Percentiles rank a stretch among this genome's conserved stretches.
phyloP scores from a whole-genome alignment of 177 flowering plant genomes.

The Vitis hybrid region DNA sequence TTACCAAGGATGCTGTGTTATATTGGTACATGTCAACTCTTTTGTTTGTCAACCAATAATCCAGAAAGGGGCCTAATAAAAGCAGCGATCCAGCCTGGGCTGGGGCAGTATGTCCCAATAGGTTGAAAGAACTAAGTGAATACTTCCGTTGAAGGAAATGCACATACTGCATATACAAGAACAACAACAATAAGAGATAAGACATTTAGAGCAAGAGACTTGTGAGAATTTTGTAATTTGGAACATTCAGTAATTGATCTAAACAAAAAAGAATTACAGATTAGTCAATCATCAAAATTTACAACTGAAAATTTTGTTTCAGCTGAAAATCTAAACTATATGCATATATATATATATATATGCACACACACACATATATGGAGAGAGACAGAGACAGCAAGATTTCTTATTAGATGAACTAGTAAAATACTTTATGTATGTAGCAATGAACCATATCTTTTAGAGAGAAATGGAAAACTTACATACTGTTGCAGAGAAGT shows the following conservation, averaged over 20 bases:
- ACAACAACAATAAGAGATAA: not conserved
- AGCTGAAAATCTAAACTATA: not conserved
- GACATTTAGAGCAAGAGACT: not conserved
- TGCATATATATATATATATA: not conserved
- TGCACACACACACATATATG: not conserved
- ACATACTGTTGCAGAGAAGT: conserved; percentile 90
- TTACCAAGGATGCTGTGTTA: conserved; percentile 49
- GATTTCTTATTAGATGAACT: not conserved
- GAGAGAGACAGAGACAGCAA: no score
- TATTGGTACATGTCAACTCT: conserved; percentile 57
- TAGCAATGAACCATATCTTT: not conserved
- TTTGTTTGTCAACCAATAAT: conserved; percentile 75
- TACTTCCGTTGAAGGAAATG: conserved; percentile 83
- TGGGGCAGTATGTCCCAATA: conserved; percentile 91
- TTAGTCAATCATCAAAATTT: not conserved
- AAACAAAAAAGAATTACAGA: not conserved
- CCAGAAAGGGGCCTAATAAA: conserved; percentile 72
- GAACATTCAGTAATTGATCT: not conserved
- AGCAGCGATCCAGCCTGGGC: conserved; percentile 75
- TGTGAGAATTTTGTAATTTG: not conserved
- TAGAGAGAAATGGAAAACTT: conserved; percentile 33
- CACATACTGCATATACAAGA: conserved; percentile 60
- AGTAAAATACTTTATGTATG: not conserved
- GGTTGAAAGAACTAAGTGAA: conserved; percentile 73
- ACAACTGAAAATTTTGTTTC: not conserved